These are phyloP conservation scores for Fusarium tanahbumbuense DNA, from an alignment of 2,329 filamentous ascomycete genomes.

Conservation along the genomic window DNA sequence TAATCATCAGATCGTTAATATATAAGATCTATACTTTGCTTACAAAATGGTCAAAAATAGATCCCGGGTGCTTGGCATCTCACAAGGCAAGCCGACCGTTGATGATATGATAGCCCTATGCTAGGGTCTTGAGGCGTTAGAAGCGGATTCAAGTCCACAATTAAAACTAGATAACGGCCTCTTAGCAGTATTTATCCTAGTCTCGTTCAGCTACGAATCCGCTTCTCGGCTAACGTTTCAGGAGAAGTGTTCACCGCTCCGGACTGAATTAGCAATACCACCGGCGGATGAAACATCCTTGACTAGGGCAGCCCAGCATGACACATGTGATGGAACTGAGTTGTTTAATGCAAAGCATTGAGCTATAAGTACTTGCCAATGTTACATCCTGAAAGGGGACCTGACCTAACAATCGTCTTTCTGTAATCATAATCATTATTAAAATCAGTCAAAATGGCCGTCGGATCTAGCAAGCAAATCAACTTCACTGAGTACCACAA, in stretches of 20 bases:
- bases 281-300: neutral
- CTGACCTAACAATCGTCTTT: neutral
- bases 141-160: neutral
- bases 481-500: neutral
- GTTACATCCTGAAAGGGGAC: neutral
- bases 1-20: accelerated
- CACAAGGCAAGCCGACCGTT: neutral
- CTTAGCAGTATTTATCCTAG: neutral
- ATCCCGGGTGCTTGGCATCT: neutral
- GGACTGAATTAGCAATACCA: neutral
- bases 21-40: neutral
- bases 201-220: neutral
- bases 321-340: neutral
- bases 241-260: neutral
- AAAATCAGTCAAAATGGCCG: neutral
- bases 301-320: neutral
- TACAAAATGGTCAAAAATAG: neutral
- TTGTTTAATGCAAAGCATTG: neutral
- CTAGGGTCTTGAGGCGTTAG: neutral
- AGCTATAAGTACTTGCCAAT: neutral
- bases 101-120: neutral
- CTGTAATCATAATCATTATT: neutral
- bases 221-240: neutral
- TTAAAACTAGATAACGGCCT: neutral
- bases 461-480: neutral